A percentile compares a stretch with the other conserved stretches of the same genome.
These are phyloP conservation scores for Beauveria australis DNA, from an alignment of 2,329 filamentous ascomycete species.

Conservation along the genomic window DNA sequence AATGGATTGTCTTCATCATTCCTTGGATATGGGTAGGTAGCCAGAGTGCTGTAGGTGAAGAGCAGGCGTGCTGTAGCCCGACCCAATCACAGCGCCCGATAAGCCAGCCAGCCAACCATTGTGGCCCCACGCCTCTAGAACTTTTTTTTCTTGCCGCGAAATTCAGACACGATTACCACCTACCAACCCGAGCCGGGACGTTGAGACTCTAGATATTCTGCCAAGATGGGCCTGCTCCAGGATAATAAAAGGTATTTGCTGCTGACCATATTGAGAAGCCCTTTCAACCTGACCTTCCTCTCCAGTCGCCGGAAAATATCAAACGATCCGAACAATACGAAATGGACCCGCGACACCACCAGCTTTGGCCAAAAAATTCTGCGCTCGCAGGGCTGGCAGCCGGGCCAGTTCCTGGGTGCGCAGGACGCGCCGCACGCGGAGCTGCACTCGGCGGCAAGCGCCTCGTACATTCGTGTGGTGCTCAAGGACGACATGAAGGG, in stretches of 20 bases:
- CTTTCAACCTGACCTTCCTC: neutral
- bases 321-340: conserved; percentile 90
- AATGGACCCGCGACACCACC: conserved; percentile 75
- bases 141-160: conserved; percentile 6
- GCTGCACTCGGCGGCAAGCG: conserved; percentile 70
- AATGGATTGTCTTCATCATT: too few species aligned
- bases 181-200: neutral
- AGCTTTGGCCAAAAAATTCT: conserved; percentile 89
- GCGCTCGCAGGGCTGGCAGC: conserved; percentile 80
- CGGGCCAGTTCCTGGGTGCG: conserved; percentile 74
- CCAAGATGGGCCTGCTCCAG: conserved; percentile 10
- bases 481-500: conserved; percentile 90
- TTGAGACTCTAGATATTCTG: neutral
- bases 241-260: conserved; percentile 7
- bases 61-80: too few species aligned
- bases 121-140: conserved; percentile 12
- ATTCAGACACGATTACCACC: neutral
- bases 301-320: conserved; percentile 57
- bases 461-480: conserved; percentile 75
- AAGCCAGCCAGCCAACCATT: neutral
- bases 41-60: too few species aligned
- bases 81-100: conserved; percentile 2
- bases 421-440: conserved; percentile 66
- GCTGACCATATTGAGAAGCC: too few species aligned
- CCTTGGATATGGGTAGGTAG: too few species aligned